Evolutionary conservation across 495 filamentous ascomycete species (phyloP).

Genomic region (Neohortaea acidophila): DNA sequence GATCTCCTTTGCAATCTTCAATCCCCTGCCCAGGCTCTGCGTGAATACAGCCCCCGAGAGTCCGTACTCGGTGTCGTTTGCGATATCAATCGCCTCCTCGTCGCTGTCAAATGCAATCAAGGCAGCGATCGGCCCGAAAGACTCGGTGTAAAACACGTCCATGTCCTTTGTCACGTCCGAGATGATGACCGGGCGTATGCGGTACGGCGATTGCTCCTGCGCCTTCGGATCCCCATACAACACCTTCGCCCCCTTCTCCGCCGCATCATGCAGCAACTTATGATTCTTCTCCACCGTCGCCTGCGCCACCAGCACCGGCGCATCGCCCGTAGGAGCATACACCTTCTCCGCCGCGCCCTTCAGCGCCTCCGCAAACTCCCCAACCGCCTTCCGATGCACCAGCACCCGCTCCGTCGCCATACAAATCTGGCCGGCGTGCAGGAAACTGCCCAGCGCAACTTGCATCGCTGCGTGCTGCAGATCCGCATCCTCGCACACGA

Average conservation of each 20-base stretch:
- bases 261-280: constrained; percentile 47
- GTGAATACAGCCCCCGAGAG: constrained; percentile 29
- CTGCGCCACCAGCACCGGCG: constrained; percentile 45
- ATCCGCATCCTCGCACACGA: constrained; percentile 44
- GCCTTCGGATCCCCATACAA: constrained; percentile 39
- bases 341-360: constrained; percentile 25
- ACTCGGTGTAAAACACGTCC: constrained; percentile 69
- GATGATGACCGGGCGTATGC: constrained; percentile 59
- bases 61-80: constrained; percentile 31
- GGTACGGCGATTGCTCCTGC: constrained; percentile 34
- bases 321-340: constrained; percentile 23
- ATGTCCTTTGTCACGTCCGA: constrained; percentile 58
- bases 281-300: constrained; percentile 42
- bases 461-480: constrained; percentile 27
- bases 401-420: constrained; percentile 85
- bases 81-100: constrained; percentile 25
- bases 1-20: constrained; percentile 27
- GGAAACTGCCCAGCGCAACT: constrained; percentile 24
- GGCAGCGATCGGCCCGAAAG: constrained; percentile 64
- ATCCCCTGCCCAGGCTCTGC: constrained; percentile 23
- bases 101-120: constrained; percentile 37
- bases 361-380: constrained; percentile 49
- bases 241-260: constrained; percentile 52
- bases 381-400: constrained; percentile 54
- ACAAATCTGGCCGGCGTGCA: constrained; percentile 65